phyloP scores from a whole-genome alignment of 2,329 filamentous ascomycete genomes.

The Colletotrichum sp. region DNA sequence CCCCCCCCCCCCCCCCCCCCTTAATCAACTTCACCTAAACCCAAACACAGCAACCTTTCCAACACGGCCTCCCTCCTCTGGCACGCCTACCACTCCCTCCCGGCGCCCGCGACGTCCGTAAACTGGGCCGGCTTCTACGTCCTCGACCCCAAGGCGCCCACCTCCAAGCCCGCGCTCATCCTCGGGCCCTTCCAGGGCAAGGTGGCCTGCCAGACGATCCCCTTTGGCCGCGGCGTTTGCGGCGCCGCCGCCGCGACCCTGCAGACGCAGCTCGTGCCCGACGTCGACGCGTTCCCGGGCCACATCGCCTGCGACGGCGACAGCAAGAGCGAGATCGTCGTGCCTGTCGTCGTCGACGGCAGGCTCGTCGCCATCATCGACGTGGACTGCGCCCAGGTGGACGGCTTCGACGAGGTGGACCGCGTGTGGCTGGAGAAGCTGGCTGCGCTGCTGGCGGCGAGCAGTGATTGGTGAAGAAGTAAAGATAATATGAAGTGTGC shows the following conservation, averaged over 20 bases:
- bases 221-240: conserved; percentile 76
- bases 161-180: conserved; percentile 59
- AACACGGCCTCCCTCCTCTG: conserved; percentile 79
- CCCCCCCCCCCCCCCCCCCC: too few relatives aligned
- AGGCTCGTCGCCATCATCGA: conserved; percentile 78
- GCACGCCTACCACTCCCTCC: conserved; percentile 78
- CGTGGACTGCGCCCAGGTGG: conserved; percentile 71
- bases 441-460: conserved; percentile 59
- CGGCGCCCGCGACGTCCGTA: conserved; percentile 66
- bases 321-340: conserved; percentile 81
- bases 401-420: conserved; percentile 74
- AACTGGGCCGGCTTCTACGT: conserved; percentile 88
- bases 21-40: background rate
- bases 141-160: conserved; percentile 52
- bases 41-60: conserved; percentile 67
- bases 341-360: conserved; percentile 61
- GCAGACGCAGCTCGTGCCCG: conserved; percentile 68
- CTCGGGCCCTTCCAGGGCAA: conserved; percentile 83
- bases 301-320: conserved; percentile 83
- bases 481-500: background rate
- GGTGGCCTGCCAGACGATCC: conserved; percentile 79
- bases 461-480: conserved; percentile 66
- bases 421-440: conserved; percentile 68
- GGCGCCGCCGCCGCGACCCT: conserved; percentile 67
- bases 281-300: conserved; percentile 77